Evolutionary conservation across 257 asterid species (phyloP).

Genomic region (Penstemon newberryi): DNA sequence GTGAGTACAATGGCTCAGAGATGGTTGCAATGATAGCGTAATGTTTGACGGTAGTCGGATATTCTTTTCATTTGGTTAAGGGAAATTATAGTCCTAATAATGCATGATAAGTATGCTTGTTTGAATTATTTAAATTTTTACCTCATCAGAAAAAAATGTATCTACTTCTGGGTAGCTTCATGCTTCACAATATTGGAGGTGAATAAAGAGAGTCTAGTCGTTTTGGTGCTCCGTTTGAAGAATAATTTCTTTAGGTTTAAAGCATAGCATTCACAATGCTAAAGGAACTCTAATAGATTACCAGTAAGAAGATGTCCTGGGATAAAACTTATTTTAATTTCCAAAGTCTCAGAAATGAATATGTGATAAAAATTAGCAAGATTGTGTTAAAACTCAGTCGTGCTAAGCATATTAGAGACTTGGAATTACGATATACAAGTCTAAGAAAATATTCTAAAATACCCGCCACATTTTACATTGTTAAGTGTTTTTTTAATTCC

Average conservation of each 20-base stretch:
- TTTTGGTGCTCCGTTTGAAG: background rate
- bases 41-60: background rate
- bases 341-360: too few species aligned
- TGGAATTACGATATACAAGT: too few species aligned
- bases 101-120: background rate
- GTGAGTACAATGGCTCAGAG: background rate
- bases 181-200: background rate
- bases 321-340: too few species aligned
- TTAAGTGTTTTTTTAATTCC: too few species aligned
- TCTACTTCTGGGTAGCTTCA: background rate
- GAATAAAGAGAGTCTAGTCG: background rate
- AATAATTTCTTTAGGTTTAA: background rate
- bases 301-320: too few species aligned
- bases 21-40: background rate
- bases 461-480: too few species aligned
- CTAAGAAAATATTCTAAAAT: too few species aligned
- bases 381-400: too few species aligned
- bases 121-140: background rate
- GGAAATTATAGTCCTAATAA: background rate
- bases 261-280: background rate
- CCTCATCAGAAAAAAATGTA: background rate
- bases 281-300: too few species aligned
- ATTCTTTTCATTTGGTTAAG: too few species aligned
- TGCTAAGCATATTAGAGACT: too few species aligned
- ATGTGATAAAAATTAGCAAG: too few species aligned